Base-by-base conservation (phyloP, 2,329 filamentous ascomycete genomes). In the Ophiocordyceps camponoti-leonardi region DNA sequence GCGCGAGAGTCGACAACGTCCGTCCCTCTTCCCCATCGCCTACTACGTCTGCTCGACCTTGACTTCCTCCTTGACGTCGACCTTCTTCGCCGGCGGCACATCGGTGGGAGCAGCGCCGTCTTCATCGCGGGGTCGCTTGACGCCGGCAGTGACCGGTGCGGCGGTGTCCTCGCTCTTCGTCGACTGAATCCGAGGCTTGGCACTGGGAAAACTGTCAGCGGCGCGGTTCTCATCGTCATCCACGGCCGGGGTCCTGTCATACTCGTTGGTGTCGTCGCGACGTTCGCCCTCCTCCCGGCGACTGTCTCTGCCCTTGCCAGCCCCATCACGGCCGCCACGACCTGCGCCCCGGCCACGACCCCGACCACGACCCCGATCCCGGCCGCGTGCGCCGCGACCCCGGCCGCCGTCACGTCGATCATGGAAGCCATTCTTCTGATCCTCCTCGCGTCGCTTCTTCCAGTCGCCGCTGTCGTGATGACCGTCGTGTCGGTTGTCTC, bases 381-480 rank as follows among this genome's bases (percentile, higher is more conserved):
- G 60, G 2, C 62, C 57, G 11, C 63, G 59, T 5, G 67, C 65
- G 43, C 63, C 62, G 43, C 56, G 58, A 7, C 65, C 64, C 13
- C 67, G 59, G 10, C 65, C 58, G 40, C 67, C 64, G 33, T 68
- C 67, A 30, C 67, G 64, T 45, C 66, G 61, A 43, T 65, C 68
- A 46, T 67, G 67, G 63, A 76, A 77, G 20, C 77, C 77, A 53
- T 68, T 68, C 61, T 73, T 73, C 58, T 74, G 74, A 54, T 81
- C 77, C 41, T 77, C 59, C 8, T 79, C 75, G 20, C 77, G 71
- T 52, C 77, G 71, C 61, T 72, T 70, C 65, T 77, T 81, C 76
- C 77, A 81, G 61, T 81, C 72, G 53, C 76, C 64, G 44, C 66
- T 58, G 53, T 75, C 69, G 44, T 63, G 62, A 45, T 64, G 60